Percentiles rank a stretch among this genome's conserved stretches.
phyloP scores from a whole-genome alignment of 164 flowering plant genomes.

The Tetrastigma voinierianum region DNA sequence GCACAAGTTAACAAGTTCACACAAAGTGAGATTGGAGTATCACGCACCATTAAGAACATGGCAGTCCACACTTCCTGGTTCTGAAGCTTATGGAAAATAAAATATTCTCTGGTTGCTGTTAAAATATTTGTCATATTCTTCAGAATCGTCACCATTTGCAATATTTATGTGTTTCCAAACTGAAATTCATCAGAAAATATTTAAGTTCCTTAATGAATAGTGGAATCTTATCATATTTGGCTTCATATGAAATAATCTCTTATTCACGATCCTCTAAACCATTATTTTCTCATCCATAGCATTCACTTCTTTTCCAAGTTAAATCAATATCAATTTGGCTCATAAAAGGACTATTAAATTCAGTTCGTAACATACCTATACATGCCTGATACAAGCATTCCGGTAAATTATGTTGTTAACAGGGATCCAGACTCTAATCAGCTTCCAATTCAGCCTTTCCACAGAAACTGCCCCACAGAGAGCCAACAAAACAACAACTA shows the following conservation, averaged over 20 bases:
- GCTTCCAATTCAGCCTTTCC: slow-evolving; percentile 69
- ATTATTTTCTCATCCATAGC: not conserved
- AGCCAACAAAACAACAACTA: slow-evolving; percentile 42
- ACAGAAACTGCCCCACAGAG: slow-evolving; percentile 47
- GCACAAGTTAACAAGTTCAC: not conserved
- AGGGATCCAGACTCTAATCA: slow-evolving; percentile 70
- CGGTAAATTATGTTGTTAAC: slow-evolving; percentile 80
- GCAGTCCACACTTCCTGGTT: slow-evolving; percentile 83
- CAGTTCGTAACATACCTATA: slow-evolving; percentile 35
- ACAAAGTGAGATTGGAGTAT: not conserved
- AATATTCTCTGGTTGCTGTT: slow-evolving; percentile 73
- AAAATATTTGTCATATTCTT: slow-evolving; percentile 82
- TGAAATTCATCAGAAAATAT: slow-evolving; percentile 32
- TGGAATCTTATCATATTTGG: too few relatives aligned
- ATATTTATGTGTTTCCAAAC: slow-evolving; percentile 77
- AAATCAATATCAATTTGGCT: too few relatives aligned
- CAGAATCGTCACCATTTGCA: slow-evolving; percentile 90
- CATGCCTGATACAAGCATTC: slow-evolving; percentile 89
- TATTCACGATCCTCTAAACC: not conserved
- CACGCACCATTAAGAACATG: slow-evolving; percentile 68
- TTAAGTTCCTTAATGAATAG: not conserved
- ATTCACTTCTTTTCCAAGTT: not conserved
- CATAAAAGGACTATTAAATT: too few relatives aligned
- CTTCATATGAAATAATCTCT: too few relatives aligned
- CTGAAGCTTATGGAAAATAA: slow-evolving; percentile 66